Conservation (phyloP, 75 land plant genomes). For the Cryptomeria japonica region DNA sequence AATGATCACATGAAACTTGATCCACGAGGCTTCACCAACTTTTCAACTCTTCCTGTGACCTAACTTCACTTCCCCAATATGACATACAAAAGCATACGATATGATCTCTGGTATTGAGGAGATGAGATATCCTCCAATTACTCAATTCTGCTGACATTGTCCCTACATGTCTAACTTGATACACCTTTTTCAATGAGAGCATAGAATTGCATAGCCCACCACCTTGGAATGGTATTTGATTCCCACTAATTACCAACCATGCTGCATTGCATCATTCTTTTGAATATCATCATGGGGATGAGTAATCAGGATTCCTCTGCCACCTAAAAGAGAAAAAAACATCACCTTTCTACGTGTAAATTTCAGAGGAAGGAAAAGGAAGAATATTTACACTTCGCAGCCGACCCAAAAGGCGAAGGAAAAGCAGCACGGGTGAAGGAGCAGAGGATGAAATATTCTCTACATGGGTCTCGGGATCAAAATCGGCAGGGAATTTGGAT, state of each 20-base stretch:
- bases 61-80: too few species aligned
- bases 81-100: too few species aligned
- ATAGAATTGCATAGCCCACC: not conserved
- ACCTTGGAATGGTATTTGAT: not conserved
- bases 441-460: not conserved
- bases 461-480: not conserved
- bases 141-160: not conserved
- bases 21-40: too few species aligned
- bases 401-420: not conserved
- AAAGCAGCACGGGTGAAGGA: not conserved
- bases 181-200: not conserved
- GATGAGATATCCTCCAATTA: not conserved
- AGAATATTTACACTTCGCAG: slow-evolving; percentile 2
- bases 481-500: not conserved
- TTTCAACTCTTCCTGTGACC: too few species aligned
- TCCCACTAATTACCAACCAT: not conserved
- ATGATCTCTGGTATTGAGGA: not conserved
- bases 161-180: not conserved
- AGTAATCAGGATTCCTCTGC: slow-evolving; percentile 1
- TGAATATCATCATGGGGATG: not conserved
- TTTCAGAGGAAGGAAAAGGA: not conserved
- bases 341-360: slow-evolving; percentile 7
- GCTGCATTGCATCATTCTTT: not conserved
- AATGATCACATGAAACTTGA: too few species aligned
- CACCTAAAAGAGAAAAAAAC: not conserved